These are phyloP conservation scores for Eimeria brunetti DNA, from an alignment of 169 alveolate species.

Conservation along the genomic window DNA sequence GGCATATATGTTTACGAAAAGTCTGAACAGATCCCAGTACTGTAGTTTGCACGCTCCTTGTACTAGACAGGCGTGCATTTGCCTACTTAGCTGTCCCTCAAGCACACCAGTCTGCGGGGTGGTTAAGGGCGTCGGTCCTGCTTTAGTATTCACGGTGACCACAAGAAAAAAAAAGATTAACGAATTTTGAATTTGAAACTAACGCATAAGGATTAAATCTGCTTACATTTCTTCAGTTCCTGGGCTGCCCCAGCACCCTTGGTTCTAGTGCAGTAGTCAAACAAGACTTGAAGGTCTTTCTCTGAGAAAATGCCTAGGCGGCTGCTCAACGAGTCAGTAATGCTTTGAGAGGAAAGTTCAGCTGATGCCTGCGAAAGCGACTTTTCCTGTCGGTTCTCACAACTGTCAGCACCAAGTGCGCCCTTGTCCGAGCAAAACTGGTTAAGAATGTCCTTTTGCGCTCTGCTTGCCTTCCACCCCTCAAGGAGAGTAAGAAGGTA, in stretches of 20 bases:
- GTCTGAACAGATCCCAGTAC: neutral
- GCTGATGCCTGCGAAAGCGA: neutral
- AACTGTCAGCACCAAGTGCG: neutral
- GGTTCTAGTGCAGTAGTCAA: conserved; percentile 13
- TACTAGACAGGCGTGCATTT: neutral
- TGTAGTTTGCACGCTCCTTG: neutral
- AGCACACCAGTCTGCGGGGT: neutral
- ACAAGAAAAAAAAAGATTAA: neutral
- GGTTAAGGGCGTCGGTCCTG: neutral
- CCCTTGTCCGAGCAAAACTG: neutral
- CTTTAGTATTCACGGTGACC: neutral
- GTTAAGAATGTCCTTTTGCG: neutral
- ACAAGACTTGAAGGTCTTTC: conserved; percentile 19
- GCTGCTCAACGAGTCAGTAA: neutral
- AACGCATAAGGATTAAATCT: neutral
- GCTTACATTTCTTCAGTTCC: neutral
- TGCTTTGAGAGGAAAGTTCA: neutral
- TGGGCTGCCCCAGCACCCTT: neutral
- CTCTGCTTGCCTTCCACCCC: conserved; percentile 31
- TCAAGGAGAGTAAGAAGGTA: conserved; percentile 35
- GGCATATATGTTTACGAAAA: neutral
- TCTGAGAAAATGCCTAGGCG: conserved; percentile 38
- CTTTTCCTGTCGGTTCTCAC: neutral
- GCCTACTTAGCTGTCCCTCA: neutral
- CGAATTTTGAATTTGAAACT: neutral